Conservation (phyloP, 1,139 yeast species). For the Lipomyces yarrowii region DNA sequence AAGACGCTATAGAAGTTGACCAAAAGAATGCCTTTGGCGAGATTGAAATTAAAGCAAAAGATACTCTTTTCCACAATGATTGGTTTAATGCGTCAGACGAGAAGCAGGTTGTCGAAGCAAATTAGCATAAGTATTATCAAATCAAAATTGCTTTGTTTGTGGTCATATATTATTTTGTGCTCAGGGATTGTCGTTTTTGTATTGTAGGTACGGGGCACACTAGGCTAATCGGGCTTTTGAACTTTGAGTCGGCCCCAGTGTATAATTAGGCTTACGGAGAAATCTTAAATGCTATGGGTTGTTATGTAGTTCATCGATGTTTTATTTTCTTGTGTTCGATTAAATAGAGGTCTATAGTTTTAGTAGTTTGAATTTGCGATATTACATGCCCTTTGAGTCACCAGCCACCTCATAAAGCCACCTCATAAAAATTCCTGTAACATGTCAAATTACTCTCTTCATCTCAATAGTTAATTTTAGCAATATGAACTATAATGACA, state of each 20-base stretch:
- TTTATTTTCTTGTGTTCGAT: neutral
- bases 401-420: too few relatives aligned
- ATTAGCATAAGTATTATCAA: neutral
- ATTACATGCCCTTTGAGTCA: neutral
- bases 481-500: too few relatives aligned
- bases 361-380: neutral
- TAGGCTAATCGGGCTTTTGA: neutral
- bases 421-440: too few relatives aligned
- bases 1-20: slow-evolving; percentile 64
- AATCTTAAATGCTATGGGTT: neutral
- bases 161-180: neutral
- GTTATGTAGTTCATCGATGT: neutral
- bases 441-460: too few relatives aligned
- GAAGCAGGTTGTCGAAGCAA: neutral
- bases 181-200: neutral
- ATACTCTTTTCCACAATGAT: slow-evolving; percentile 48
- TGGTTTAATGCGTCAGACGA: slow-evolving; percentile 1
- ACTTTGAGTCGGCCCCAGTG: neutral
- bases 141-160: neutral
- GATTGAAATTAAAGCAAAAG: slow-evolving; percentile 57
- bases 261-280: neutral
- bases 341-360: neutral
- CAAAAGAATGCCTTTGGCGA: slow-evolving; percentile 67
- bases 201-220: neutral
- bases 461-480: too few relatives aligned